Evolutionary conservation across 2,329 filamentous ascomycete genomes (phyloP).

Genomic region (Colletotrichum endophyticum): DNA sequence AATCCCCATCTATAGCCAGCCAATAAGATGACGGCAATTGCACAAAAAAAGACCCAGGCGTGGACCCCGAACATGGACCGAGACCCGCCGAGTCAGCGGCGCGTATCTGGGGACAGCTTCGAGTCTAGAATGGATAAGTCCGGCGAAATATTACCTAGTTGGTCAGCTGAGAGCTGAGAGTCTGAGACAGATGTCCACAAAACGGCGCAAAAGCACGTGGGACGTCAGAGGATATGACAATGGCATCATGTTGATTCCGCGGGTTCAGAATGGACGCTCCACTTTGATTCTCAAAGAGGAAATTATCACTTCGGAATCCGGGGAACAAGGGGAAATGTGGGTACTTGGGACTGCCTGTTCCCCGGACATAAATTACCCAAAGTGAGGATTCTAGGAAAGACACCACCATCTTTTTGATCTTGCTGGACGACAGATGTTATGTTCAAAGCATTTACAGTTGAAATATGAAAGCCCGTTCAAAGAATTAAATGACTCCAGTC

Average conservation of each 20-base stretch:
- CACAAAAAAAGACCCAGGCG: background rate
- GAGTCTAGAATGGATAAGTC: background rate
- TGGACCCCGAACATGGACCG: slow-evolving; percentile 2
- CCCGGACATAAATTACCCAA: background rate
- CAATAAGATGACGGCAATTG: background rate
- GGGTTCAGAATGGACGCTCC: background rate
- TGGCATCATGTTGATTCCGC: slow-evolving; percentile 10
- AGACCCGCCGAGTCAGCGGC: background rate
- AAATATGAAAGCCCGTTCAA: background rate
- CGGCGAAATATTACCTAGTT: background rate
- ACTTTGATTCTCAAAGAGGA: background rate
- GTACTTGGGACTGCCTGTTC: background rate
- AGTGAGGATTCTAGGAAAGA: background rate
- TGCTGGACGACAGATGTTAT: background rate
- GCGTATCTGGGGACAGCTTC: background rate
- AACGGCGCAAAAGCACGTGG: background rate
- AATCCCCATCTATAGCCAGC: background rate
- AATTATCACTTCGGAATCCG: slow-evolving; percentile 3
- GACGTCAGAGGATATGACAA: background rate
- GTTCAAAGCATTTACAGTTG: background rate
- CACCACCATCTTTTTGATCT: background rate
- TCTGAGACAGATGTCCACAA: background rate
- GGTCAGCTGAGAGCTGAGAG: background rate
- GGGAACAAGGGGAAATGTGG: background rate
- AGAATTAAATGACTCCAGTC: background rate